Conservation (phyloP, 2,329 filamentous ascomycete genomes). For the Dothidotthia symphoricarpi region DNA sequence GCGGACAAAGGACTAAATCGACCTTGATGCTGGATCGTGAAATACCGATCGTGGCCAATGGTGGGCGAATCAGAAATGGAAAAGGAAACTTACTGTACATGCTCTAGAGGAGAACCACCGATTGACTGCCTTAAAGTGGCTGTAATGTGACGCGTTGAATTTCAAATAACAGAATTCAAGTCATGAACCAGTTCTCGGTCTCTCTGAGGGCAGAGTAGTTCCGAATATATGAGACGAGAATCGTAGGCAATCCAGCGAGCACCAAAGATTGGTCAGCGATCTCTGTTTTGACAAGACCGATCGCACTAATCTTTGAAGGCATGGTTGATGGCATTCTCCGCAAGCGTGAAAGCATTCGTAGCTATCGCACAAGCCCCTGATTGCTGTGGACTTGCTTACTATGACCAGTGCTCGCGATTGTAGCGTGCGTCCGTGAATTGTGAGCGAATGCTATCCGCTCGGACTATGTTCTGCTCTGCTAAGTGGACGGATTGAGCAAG, state of each 20-base stretch:
- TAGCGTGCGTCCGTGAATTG: too few relatives aligned
- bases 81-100: conserved; percentile 1
- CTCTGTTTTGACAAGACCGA: conserved; percentile 1
- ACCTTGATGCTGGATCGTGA: conserved; percentile 1
- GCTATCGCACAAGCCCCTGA: too few relatives aligned
- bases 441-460: too few relatives aligned
- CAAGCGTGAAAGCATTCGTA: background rate
- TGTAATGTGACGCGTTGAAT: too few relatives aligned
- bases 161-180: too few relatives aligned
- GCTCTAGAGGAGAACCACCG: background rate
- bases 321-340: conserved; percentile 1
- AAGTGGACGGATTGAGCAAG: too few relatives aligned
- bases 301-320: conserved; percentile 13
- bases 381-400: too few relatives aligned
- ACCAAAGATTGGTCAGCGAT: background rate
- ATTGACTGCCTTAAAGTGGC: too few relatives aligned
- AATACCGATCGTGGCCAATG: conserved; percentile 1
- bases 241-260: background rate
- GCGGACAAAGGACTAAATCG: conserved; percentile 10
- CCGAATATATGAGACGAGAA: background rate
- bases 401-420: too few relatives aligned
- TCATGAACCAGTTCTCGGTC: too few relatives aligned
- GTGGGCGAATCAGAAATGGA: conserved; percentile 11
- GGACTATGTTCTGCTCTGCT: too few relatives aligned
- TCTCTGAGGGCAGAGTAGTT: too few relatives aligned